phyloP scores from a whole-genome alignment of 768 basidiomycete species.

The Termitomyces sp. region DNA sequence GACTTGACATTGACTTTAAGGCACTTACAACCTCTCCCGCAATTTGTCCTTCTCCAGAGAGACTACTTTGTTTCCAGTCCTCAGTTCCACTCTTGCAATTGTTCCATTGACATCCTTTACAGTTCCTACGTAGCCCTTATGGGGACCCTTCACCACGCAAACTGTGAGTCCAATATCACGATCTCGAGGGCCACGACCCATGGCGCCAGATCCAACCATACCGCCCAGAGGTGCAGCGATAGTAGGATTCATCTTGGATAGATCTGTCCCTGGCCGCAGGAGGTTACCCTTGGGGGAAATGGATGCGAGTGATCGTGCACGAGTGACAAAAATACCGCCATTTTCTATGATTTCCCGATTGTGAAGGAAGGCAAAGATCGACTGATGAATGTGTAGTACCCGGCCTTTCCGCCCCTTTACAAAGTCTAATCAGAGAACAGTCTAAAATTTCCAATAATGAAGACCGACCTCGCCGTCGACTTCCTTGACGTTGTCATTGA shows the following conservation, averaged over 20 bases:
- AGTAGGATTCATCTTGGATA: slow-evolving; percentile 90
- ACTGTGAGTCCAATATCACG: slow-evolving; percentile 77
- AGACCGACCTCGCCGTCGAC: slow-evolving; percentile 72
- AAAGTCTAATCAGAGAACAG: slow-evolving; percentile 1
- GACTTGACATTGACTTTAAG: background rate
- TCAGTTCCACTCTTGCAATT: slow-evolving; percentile 86
- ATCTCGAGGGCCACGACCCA: slow-evolving; percentile 78
- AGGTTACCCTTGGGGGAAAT: slow-evolving; percentile 81
- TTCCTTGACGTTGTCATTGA: slow-evolving; percentile 92
- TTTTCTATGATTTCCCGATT: slow-evolving; percentile 89
- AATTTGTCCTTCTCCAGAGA: slow-evolving; percentile 81
- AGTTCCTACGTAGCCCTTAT: slow-evolving; percentile 86
- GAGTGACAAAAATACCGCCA: slow-evolving; percentile 91
- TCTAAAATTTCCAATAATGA: background rate
- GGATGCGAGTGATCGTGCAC: slow-evolving; percentile 76
- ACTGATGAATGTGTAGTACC: slow-evolving; percentile 91
- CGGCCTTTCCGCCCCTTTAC: slow-evolving; percentile 78
- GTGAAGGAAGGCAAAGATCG: slow-evolving; percentile 90
- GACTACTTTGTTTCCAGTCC: slow-evolving; percentile 81
- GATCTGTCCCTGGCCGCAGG: slow-evolving; percentile 61
- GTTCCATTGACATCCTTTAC: slow-evolving; percentile 94
- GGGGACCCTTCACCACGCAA: slow-evolving; percentile 76
- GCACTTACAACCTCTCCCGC: slow-evolving; percentile 61
- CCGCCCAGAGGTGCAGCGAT: slow-evolving; percentile 59
- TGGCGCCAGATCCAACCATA: slow-evolving; percentile 74